Evolutionary conservation across 257 asterid species (phyloP).

Genomic region (Fraxinus pennsylvanica): DNA sequence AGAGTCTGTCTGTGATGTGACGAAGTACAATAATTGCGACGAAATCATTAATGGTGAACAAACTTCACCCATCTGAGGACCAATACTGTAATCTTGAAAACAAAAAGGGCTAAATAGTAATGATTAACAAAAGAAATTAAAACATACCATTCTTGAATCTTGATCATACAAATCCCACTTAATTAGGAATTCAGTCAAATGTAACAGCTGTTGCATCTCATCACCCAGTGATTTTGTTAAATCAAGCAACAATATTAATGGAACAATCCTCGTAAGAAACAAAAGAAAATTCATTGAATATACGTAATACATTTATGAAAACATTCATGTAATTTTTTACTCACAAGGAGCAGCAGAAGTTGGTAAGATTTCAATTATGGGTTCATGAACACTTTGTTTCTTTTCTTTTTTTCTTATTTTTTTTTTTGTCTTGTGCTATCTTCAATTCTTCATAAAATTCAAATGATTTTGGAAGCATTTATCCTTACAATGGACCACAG

Average conservation of each 20-base stretch:
- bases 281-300: neutral
- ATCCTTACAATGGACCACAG: neutral
- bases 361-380: constrained; percentile 8
- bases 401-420: too few relatives aligned
- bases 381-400: neutral
- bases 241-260: neutral
- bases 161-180: too few relatives aligned
- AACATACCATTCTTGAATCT: neutral
- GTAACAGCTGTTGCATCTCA: neutral
- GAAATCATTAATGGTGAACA: too few relatives aligned
- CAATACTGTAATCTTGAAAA: neutral
- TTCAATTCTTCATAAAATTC: neutral
- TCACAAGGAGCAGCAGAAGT: neutral
- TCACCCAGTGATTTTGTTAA: neutral
- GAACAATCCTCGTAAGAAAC: neutral
- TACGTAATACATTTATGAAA: neutral
- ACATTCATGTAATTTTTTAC: neutral
- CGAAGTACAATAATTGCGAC: neutral
- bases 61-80: too few relatives aligned
- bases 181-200: too few relatives aligned
- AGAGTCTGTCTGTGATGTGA: too few relatives aligned
- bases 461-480: neutral
- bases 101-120: too few relatives aligned
- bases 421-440: neutral
- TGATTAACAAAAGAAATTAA: too few relatives aligned